Base-by-base conservation (phyloP, 345 rosid species). In the Eutrema yunnanense region DNA sequence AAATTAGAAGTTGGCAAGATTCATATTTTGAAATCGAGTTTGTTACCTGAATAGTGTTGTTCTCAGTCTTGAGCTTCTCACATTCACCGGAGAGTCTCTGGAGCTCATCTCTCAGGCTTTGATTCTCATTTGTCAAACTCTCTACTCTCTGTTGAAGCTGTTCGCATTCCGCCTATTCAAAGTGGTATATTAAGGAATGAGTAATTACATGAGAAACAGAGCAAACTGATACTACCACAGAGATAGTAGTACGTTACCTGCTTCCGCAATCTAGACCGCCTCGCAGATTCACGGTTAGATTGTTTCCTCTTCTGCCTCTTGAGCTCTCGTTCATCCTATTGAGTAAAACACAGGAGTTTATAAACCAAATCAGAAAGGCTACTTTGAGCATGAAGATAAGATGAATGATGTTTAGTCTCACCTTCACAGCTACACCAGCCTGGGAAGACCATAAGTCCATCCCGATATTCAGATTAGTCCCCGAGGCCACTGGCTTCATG, bases 231-330 rank as follows among this genome's bases (percentile, higher is more conserved):
- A 34, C 40, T 32, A 27, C 56, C 34, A 55, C 7, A 41, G 16
- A 41, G 8, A n/a, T 29, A 37, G 32, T 12, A 30, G 33, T 16
- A 7, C 36, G 33, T 16, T 80, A 92, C 99, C 97, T 95, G 99
- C 82, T 95, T 95, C 7, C 99, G 91, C 79, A 92, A 76, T 83
- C 99, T 88, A 50, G 99, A 95, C 69, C 99, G 84, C 75, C 98
- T 85, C 2, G 99, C 99, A 0, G 99, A 96, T 80, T 96, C 98
- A 74, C 99, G 79, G 67, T 96, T 96, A 44, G 99, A 96, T 65
- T 92, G 99, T 86, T 96, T 96, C 81, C 99, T 84, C 69, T 87
- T 89, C 85, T 92, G 99, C 56, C 90, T 81, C 84, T 95, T 95
- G 51, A 92, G 80, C 79, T 95, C 99, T 12, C 97, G 84, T 51